These are phyloP conservation scores for Wickerhamiella australiensis DNA, from an alignment of 805 yeast species.

Conservation along the genomic window DNA sequence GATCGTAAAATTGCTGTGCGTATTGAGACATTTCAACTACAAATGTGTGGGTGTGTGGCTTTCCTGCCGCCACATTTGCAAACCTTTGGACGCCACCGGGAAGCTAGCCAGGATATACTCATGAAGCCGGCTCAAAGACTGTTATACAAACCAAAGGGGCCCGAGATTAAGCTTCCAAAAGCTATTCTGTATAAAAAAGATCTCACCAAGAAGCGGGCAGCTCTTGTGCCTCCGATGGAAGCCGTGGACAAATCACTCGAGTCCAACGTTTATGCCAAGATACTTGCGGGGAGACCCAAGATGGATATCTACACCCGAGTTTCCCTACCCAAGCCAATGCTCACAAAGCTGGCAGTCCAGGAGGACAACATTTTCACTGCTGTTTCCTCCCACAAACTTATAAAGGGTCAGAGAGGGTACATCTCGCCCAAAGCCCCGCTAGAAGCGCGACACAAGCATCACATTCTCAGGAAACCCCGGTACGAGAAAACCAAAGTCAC, in stretches of 20 bases:
- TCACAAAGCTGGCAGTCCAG: slow-evolving; percentile 3
- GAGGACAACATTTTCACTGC: slow-evolving; percentile 1
- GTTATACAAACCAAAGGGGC: neutral
- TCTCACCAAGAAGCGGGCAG: neutral
- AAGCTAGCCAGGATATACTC: neutral
- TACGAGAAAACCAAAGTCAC: neutral
- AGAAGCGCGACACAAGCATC: neutral
- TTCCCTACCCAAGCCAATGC: neutral
- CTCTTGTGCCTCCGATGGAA: neutral
- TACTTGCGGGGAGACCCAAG: slow-evolving; percentile 11
- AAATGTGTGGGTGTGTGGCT: too few species aligned
- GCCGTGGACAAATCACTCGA: slow-evolving; percentile 1
- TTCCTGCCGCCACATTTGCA: too few species aligned
- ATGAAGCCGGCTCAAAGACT: neutral
- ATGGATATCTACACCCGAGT: slow-evolving; percentile 5
- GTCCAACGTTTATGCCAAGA: slow-evolving; percentile 5
- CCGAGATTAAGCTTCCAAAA: neutral
- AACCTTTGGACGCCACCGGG: neutral
- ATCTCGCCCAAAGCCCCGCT: neutral
- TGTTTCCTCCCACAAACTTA: neutral
- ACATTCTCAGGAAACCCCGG: neutral
- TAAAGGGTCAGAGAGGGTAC: slow-evolving; percentile 10
- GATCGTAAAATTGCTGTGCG: slow-evolving; percentile 12
- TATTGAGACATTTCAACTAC: neutral
- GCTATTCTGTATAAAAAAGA: neutral